Evolutionary conservation across 2,329 filamentous ascomycete genomes (phyloP), one percentile per base, ranked within the genome.

Genomic region (Botrytis paeoniae): DNA sequence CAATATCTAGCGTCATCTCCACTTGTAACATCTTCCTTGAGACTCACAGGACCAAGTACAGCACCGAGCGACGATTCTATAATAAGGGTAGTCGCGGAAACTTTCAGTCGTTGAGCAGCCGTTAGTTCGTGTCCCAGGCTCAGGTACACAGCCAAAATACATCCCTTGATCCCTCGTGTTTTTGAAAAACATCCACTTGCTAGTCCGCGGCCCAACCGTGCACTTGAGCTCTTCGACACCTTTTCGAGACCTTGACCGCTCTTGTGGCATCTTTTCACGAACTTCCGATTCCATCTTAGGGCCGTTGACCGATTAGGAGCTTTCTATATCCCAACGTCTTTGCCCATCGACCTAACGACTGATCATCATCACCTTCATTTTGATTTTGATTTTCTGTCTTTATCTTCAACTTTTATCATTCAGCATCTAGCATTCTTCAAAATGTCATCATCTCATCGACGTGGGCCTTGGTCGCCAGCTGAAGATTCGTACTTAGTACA

Each of bases 391-490:
- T 66, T 57, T n/a, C 39, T 59, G 43, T 71, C 61, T 59, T 48
- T 45, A 8, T 59, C n/a, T 68, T 29, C 25, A 59, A 48, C 18
- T 43, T 37, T 39, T 48, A 54, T 18, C 37, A 29, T 54, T 54
- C 64, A 54, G 22, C n/a, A 66, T 54, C 32, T 32, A 45, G 20
- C n/a, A 51, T 35, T 59, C 59, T 29, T 54, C 57, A 71, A 43
- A 65, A 81, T 81, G 79, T 73, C 79, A 57, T 73, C 79, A 51
- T 79, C 79, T 70, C 89, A 92, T 80, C 89, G 91, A 81, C 89
- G 93, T 83, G 94, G 94, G 73, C 93, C 94, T 73, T 97, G 94
- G 94, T 92, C 93, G 75, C 89, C 91, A 78, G 85, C 87, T 69
- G 94, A 97, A 83, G 94, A 97, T 81, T 83, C 86, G 68, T 85